phyloP scores from a whole-genome alignment of 345 rosid species.

The Salix caprea region DNA sequence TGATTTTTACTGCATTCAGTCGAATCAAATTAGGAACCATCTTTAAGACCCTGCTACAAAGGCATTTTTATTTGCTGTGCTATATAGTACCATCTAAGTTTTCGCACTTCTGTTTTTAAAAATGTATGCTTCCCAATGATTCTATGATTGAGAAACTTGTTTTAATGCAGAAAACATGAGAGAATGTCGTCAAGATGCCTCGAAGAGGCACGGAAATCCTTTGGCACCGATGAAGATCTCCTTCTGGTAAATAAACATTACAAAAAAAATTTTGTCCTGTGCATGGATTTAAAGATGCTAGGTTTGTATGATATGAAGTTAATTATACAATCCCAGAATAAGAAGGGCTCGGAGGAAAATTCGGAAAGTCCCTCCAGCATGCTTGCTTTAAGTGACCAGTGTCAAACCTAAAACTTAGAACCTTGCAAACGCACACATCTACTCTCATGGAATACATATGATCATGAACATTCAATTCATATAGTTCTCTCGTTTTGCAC shows the following conservation, averaged over 20 bases:
- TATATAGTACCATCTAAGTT: neutral
- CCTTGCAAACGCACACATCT: neutral
- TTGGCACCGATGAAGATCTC: conserved; percentile 22
- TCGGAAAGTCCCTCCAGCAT: neutral
- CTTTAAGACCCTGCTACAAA: neutral
- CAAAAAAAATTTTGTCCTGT: neutral
- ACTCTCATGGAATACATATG: neutral
- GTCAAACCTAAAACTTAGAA: neutral
- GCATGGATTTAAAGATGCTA: neutral
- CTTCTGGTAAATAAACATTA: conserved; percentile 12
- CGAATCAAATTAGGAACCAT: neutral
- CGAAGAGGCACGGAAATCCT: conserved; percentile 49
- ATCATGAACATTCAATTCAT: neutral
- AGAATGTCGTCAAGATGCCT: conserved; percentile 60
- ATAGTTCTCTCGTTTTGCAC: neutral
- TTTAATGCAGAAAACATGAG: conserved; percentile 9
- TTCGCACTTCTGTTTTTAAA: neutral
- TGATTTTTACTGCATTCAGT: neutral
- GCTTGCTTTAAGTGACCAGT: neutral
- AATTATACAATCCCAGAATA: neutral
- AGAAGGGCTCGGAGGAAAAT: neutral
- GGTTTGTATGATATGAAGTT: neutral
- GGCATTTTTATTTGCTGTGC: too few species aligned
- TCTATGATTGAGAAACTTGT: neutral
- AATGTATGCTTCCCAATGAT: neutral